Percentiles rank a stretch among this genome's conserved stretches.
Evolutionary conservation across 1,284 basidiomycete species (phyloP).

Genomic region (Apiotrichum montevideense): DNA sequence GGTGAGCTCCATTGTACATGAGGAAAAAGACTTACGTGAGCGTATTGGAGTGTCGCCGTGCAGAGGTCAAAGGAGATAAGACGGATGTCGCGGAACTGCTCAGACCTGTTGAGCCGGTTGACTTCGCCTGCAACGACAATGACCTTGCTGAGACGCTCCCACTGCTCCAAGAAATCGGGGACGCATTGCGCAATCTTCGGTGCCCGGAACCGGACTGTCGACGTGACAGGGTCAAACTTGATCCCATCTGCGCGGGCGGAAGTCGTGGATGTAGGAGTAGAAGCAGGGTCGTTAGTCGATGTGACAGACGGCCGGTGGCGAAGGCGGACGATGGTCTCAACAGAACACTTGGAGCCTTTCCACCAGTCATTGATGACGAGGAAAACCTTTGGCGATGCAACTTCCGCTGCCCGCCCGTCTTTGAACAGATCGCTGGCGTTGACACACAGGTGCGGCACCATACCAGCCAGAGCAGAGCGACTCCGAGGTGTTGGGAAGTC

Average conservation of each 20-base stretch:
- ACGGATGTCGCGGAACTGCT: constrained; percentile 63
- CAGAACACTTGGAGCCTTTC: constrained; percentile 63
- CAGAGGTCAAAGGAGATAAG: constrained; percentile 80
- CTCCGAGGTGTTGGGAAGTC: constrained; percentile 18
- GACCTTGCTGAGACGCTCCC: constrained; percentile 85
- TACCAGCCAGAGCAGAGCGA: constrained; percentile 46
- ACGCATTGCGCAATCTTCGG: constrained; percentile 80
- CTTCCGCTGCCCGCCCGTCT: constrained; percentile 73
- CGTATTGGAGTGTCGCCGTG: constrained; percentile 77
- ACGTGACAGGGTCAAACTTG: constrained; percentile 76
- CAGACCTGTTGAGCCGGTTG: constrained; percentile 67
- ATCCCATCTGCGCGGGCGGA: constrained; percentile 49
- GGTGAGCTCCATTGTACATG: too few species aligned
- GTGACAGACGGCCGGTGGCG: constrained; percentile 73
- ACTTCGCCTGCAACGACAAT: constrained; percentile 86
- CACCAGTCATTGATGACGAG: constrained; percentile 86
- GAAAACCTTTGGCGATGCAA: constrained; percentile 81
- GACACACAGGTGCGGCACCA: constrained; percentile 73
- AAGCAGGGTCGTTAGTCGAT: constrained; percentile 45
- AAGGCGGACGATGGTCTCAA: constrained; percentile 53
- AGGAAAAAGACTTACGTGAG: too few species aligned
- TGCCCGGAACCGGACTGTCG: constrained; percentile 76
- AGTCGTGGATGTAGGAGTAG: constrained; percentile 47
- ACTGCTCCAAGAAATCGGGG: constrained; percentile 78
- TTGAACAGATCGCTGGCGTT: constrained; percentile 71